Evolutionary conservation across 2,329 filamentous ascomycete genomes (phyloP).

Genomic region (Sarocladium brachiariae): DNA sequence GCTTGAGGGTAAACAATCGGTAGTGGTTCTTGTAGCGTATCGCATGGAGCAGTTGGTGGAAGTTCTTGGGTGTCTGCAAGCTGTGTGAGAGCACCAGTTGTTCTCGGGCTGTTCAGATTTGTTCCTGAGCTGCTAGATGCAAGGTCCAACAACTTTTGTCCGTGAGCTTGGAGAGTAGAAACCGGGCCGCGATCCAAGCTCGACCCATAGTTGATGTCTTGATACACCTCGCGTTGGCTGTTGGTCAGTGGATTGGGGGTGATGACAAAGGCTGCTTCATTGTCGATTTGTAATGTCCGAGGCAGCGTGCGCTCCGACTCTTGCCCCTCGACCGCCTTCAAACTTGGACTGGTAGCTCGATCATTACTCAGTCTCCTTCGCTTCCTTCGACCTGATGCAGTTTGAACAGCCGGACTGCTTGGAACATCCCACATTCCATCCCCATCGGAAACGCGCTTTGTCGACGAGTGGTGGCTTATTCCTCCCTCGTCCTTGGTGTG

Average conservation of each 20-base stretch:
- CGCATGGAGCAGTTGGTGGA: conserved; percentile 1
- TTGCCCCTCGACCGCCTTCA: background rate
- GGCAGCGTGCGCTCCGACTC: conserved; percentile 19
- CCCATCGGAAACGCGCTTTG: conserved; percentile 15
- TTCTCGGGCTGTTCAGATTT: conserved; percentile 29
- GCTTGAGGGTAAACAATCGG: background rate
- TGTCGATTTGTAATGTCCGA: conserved; percentile 19
- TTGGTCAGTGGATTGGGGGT: conserved; percentile 26
- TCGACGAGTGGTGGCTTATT: background rate
- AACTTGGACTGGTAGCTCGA: conserved; percentile 10
- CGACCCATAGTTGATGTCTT: conserved; percentile 17
- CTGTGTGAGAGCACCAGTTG: conserved; percentile 19
- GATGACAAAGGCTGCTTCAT: conserved; percentile 26
- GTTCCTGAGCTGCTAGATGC: conserved; percentile 27
- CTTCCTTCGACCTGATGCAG: conserved; percentile 8
- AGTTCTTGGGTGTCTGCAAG: conserved; percentile 12
- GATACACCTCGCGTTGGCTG: conserved; percentile 31
- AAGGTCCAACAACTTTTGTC: background rate
- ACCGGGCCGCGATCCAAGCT: conserved; percentile 12
- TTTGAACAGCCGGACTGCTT: conserved; percentile 29
- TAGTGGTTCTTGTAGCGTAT: background rate
- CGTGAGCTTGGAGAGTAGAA: background rate
- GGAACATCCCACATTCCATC: conserved; percentile 38
- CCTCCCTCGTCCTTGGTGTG: background rate
- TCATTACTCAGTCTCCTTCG: conserved; percentile 9